Evolutionary conservation across 768 basidiomycete species (phyloP), one percentile per base, ranked within the genome.

Genomic region (Amanita rimosa): DNA sequence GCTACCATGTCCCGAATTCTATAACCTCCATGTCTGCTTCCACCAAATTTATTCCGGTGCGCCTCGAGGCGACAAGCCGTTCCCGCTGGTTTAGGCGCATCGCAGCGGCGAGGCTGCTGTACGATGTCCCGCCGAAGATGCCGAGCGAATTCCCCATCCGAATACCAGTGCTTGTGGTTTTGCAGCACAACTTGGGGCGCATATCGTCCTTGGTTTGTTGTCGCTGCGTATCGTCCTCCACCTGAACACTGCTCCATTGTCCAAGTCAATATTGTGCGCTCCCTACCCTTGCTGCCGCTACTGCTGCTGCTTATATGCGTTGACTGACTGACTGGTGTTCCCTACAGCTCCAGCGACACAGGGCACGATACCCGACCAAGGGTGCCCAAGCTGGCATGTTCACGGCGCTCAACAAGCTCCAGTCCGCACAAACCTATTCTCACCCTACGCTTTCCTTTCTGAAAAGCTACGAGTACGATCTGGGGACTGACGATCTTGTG

Each of bases 341-440:
- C 7, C n/a, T 40, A 13, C 44, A 90, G 87, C 66, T 93, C 7
- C 83, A 90, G 63, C 71, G 89, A 9, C 89, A 93, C 57, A 87
- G 87, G 2, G 78, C 85, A 1, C 77, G 89, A 27, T 90, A 72
- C 55, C 89, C 89, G 0, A 90, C 87, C 0, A 54, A 58, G 0
- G 68, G 70, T 1, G 71, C 75, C 9, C 60, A 70, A 1, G 54
- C 57, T 8, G 49, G 52, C 26, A 84, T 85, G 7, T 52, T 61
- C 14, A 52, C 58, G 3, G 71, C 81, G 0, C 56, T 92, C 7
- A 51, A 58, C 5, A 84, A 83, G 53, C 66, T 91, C 0, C 58
- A 76, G 49, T 57, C 68, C 0, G 81, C 70, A 7, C 57, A 62
- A 0, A 55, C 63, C 1, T 79, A 72, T 57, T 62, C 60, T 0